Percentiles rank a stretch among this genome's conserved stretches.
These are phyloP conservation scores for Heterobasidion irregulare DNA, from an alignment of 1,284 basidiomycete genomes.

Conservation along the genomic window DNA sequence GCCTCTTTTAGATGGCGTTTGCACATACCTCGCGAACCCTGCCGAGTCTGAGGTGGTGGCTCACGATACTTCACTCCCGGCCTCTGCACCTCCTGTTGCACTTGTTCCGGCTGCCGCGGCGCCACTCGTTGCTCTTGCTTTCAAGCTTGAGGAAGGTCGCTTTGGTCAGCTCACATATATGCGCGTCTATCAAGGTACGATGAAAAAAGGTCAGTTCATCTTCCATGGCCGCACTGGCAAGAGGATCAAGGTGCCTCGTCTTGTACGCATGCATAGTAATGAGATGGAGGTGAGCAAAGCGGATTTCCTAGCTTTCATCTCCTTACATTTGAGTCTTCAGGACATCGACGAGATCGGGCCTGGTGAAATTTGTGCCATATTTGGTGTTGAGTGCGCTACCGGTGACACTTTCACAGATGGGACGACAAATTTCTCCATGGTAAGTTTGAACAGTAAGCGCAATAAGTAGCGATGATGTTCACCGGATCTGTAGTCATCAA, in stretches of 20 bases:
- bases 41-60: conserved; percentile 77
- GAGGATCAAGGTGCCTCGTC: conserved; percentile 94
- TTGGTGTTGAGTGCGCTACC: conserved; percentile 97
- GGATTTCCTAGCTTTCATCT: neutral
- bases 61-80: conserved; percentile 72
- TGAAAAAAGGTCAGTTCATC: conserved; percentile 82
- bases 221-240: conserved; percentile 95
- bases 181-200: conserved; percentile 94
- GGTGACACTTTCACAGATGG: conserved; percentile 99
- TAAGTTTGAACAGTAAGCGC: conserved; percentile 23
- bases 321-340: conserved; percentile 23
- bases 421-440: conserved; percentile 83
- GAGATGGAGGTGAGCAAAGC: conserved; percentile 88
- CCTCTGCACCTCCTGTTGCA: conserved; percentile 60
- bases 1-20: conserved; percentile 90
- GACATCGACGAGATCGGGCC: conserved; percentile 93
- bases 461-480: neutral
- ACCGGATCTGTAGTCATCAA: conserved; percentile 66
- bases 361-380: conserved; percentile 99
- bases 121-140: conserved; percentile 90
- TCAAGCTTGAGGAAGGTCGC: conserved; percentile 97
- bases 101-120: conserved; percentile 78
- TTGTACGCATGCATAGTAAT: conserved; percentile 98
- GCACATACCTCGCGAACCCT: conserved; percentile 92
- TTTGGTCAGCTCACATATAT: conserved; percentile 99